Evolutionary conservation across 352 stramenopile genomes (phyloP).

Genomic region (Pythium biforme): DNA sequence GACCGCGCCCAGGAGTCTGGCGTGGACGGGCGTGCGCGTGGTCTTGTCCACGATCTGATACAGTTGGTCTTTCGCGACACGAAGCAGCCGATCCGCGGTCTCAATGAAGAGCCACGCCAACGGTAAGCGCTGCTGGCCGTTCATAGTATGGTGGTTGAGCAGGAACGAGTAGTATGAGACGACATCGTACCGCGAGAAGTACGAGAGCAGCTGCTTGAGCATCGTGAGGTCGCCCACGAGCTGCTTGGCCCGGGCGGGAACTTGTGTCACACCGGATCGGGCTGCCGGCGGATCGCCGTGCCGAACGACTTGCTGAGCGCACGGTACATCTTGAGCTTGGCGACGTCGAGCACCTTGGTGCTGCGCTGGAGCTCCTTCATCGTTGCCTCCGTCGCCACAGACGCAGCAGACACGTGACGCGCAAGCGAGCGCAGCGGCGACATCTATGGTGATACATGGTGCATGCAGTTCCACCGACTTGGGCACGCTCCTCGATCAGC

Average conservation of each 20-base stretch:
- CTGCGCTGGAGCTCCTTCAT: constrained; percentile 92
- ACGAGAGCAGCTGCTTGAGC: constrained; percentile 86
- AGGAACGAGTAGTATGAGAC: constrained; percentile 96
- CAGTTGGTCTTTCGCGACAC: constrained; percentile 89
- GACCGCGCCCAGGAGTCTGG: constrained; percentile 21
- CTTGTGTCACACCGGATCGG: constrained; percentile 97
- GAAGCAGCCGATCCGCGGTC: constrained; percentile 91
- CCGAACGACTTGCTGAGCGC: constrained; percentile 87
- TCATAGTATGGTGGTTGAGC: constrained; percentile 89
- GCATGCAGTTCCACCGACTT: too few relatives aligned
- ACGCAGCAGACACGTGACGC: too few relatives aligned
- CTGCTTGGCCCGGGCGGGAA: constrained; percentile 93
- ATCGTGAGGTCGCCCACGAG: constrained; percentile 82
- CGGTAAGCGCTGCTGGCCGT: constrained; percentile 72
- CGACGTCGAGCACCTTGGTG: constrained; percentile 76
- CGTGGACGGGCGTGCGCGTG: constrained; percentile 45
- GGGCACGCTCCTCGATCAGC: too few relatives aligned
- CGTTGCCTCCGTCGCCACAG: constrained; percentile 91
- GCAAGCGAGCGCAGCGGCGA: too few relatives aligned
- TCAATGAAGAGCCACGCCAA: constrained; percentile 95
- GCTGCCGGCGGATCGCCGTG: constrained; percentile 76
- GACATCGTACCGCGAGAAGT: constrained; percentile 94
- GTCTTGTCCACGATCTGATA: constrained; percentile 81
- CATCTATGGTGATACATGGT: too few relatives aligned
- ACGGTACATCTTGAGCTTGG: constrained; percentile 92